Base-by-base conservation (phyloP, 139 green algal species). In the Pycnococcus provasolii region DNA sequence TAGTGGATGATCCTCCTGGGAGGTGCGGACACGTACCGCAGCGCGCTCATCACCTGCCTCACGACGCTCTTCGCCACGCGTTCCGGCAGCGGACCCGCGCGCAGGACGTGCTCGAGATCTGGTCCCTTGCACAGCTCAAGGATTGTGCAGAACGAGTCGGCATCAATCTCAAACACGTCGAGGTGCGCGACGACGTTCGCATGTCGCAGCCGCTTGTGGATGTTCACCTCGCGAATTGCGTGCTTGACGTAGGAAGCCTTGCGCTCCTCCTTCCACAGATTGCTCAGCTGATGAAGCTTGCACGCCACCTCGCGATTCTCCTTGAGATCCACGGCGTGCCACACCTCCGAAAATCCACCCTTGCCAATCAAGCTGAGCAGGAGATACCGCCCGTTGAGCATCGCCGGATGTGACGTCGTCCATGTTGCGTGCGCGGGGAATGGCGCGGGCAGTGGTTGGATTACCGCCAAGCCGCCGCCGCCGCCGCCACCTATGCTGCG, bases 81-180 rank as follows among this genome's bases (percentile, higher is more conserved):
- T 81, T 97, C 91, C 0, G 86, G 81, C 58, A 96, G 42, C 11
- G 4, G 42, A 58, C 2, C 11, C 50, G 53, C 74, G 67, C 89
- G 79, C 47, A 92, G 78, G 53, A 92, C 78, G 0, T 66, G 58
- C 42, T 96, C 90, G 60, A 96, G 78, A 71, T 96, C 90, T 9
- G 81, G 80, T 0, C 90, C 90, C 41, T 79, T 55, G 62, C 88
- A 95, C 57, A 89, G 78, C 76, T 97, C 88, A 51, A 97, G 79
- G 48, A 97, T 84, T 2, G 91, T 96, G 53, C 84, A 88, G 80
- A 97, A 97, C 3, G 82, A 89, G 63, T 87, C 78, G 59, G 73
- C 73, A 80, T 95, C 89, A 41, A 97, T 86, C 84, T 97, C 89
- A 60, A 96, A 93, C 3, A 96, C 85, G 78, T 95, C 89, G 42